These are phyloP conservation scores for Eucalyptus camaldulensis DNA, from an alignment of 345 rosid genomes.

Conservation along the genomic window DNA sequence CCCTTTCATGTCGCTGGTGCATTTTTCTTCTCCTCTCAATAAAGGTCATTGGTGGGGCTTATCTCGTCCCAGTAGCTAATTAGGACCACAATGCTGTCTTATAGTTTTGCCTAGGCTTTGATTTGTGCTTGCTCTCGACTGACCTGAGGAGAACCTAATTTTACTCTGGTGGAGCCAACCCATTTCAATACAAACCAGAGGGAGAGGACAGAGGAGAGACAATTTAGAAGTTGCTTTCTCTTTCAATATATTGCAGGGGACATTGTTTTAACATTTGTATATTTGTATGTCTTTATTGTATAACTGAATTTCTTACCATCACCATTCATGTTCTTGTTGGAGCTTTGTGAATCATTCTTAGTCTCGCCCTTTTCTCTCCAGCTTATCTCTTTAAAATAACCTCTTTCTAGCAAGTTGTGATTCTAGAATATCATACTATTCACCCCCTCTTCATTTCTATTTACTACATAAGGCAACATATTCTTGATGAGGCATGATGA, in stretches of 20 bases:
- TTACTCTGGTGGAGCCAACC: neutral
- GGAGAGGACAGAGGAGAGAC: neutral
- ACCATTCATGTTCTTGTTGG: neutral
- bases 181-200: neutral
- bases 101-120: neutral
- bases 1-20: neutral
- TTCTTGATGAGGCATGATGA: neutral
- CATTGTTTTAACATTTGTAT: neutral
- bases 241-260: neutral
- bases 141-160: neutral
- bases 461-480: neutral
- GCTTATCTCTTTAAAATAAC: neutral
- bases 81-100: neutral
- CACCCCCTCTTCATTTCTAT: neutral
- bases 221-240: neutral
- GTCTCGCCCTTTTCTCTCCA: neutral
- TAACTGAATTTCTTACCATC: neutral
- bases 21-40: neutral
- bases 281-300: neutral
- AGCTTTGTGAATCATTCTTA: neutral
- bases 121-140: neutral
- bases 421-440: neutral
- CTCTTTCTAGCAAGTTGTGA: neutral
- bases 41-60: neutral
- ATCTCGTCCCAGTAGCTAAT: neutral